Conservation (phyloP, 495 filamentous ascomycete genomes). For the Daldinia vernicosa region DNA sequence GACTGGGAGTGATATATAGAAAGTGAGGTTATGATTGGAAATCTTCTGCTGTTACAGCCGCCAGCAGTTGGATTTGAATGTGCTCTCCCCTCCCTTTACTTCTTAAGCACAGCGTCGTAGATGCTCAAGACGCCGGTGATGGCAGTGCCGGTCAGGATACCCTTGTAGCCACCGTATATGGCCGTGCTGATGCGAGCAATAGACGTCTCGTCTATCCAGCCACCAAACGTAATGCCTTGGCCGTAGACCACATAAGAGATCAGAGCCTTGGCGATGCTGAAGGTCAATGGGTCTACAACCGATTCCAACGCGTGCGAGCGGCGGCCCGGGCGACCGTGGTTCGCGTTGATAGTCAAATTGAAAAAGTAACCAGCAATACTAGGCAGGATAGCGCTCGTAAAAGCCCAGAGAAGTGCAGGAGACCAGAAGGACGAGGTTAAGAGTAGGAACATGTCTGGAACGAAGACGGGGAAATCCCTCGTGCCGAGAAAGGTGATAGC, state of each 20-base stretch:
- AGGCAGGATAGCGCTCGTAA: constrained; percentile 76
- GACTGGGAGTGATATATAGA: constrained; percentile 7
- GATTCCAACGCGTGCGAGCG: constrained; percentile 51
- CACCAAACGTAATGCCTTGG: constrained; percentile 71
- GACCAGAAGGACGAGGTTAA: constrained; percentile 83
- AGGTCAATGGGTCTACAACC: constrained; percentile 83
- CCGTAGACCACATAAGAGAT: constrained; percentile 81
- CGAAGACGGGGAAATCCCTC: constrained; percentile 60
- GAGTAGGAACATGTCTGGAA: constrained; percentile 86
- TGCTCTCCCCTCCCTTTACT: constrained; percentile 58
- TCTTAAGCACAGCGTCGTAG: constrained; percentile 86
- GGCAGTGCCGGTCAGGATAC: constrained; percentile 74
- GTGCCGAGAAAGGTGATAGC: constrained; percentile 63
- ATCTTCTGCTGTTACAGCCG: background rate
- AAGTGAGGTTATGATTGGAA: background rate
- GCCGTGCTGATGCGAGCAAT: constrained; percentile 70
- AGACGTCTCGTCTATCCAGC: constrained; percentile 64
- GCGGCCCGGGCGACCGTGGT: constrained; percentile 45
- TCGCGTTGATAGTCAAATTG: constrained; percentile 70
- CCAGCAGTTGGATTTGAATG: background rate
- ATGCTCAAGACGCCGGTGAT: constrained; percentile 75
- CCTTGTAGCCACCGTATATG: constrained; percentile 75
- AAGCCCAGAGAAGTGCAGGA: constrained; percentile 77
- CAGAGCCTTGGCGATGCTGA: constrained; percentile 86
- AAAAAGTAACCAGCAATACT: constrained; percentile 81